Conservation (phyloP, 352 stramenopile species). For the Blastocystis sp. region DNA sequence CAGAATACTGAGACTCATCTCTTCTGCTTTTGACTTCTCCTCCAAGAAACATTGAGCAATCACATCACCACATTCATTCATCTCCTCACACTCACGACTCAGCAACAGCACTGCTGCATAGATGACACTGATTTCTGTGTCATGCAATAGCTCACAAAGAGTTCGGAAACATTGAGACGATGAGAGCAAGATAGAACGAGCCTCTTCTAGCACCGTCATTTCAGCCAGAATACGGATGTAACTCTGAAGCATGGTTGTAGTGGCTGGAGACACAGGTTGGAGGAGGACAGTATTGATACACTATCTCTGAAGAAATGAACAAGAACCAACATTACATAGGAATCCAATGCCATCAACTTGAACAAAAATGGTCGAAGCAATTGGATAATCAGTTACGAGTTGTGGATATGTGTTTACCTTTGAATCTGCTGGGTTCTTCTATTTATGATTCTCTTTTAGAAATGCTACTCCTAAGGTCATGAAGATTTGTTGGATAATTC, state of each 20-base stretch:
- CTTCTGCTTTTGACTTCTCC: neutral
- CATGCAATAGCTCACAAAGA: neutral
- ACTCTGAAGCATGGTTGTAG: neutral
- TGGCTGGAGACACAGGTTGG: neutral
- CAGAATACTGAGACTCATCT: neutral
- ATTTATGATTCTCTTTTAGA: neutral
- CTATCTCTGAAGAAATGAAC: neutral
- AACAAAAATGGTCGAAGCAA: constrained; percentile 43
- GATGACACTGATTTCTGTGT: neutral
- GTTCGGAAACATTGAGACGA: constrained; percentile 1
- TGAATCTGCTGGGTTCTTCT: neutral
- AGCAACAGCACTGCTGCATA: neutral
- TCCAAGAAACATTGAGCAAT: neutral
- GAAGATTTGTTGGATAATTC: constrained; percentile 27
- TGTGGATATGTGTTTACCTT: constrained; percentile 2
- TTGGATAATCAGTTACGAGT: constrained; percentile 20
- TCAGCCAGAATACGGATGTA: neutral
- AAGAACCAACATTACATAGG: neutral
- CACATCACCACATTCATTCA: constrained; percentile 1
- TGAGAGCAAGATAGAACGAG: neutral
- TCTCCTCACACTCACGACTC: constrained; percentile 4
- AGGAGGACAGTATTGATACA: neutral
- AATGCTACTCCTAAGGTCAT: neutral
- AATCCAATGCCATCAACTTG: constrained; percentile 43
- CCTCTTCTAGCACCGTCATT: constrained; percentile 16